Evolutionary conservation across 1,284 basidiomycete species (phyloP).

Genomic region (Pascua guehoae): DNA sequence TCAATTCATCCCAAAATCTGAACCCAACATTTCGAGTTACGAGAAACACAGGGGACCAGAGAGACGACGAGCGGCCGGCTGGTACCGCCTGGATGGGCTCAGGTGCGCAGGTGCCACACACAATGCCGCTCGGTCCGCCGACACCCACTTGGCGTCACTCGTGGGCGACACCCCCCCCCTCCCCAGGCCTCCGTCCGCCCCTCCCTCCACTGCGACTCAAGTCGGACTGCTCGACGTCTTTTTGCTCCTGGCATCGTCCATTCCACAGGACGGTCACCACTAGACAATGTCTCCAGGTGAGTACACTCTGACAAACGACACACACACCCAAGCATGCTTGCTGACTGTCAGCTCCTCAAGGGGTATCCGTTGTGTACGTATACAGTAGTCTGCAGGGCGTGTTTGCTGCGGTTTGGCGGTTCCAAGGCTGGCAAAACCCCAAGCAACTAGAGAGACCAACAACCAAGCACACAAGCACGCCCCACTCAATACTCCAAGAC

Average conservation of each 20-base stretch:
- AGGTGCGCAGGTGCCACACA: background rate
- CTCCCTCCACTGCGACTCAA: background rate
- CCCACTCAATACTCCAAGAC: too few species aligned
- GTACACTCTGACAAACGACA: background rate
- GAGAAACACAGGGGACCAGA: too few species aligned
- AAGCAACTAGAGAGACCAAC: background rate
- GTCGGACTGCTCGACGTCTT: background rate
- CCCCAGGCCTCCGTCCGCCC: too few species aligned
- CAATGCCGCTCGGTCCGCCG: background rate
- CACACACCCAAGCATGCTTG: background rate
- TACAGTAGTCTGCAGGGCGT: background rate
- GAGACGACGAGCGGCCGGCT: too few species aligned
- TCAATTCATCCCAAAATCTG: background rate
- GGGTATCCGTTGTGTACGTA: conserved; percentile 24
- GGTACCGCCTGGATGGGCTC: background rate
- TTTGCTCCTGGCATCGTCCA: conserved; percentile 14
- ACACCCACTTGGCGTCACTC: background rate
- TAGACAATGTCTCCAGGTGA: conserved; percentile 15
- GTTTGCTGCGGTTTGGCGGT: background rate
- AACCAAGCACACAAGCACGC: too few species aligned
- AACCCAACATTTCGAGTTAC: too few species aligned
- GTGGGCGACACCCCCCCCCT: too few species aligned
- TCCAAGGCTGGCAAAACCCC: background rate
- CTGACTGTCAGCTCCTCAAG: conserved; percentile 15
- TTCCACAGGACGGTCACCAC: conserved; percentile 9